Percentiles rank a stretch among this genome's conserved stretches.
These are phyloP conservation scores for Vanilla planifolia DNA, from an alignment of 106 monocot genomes.

Conservation along the genomic window DNA sequence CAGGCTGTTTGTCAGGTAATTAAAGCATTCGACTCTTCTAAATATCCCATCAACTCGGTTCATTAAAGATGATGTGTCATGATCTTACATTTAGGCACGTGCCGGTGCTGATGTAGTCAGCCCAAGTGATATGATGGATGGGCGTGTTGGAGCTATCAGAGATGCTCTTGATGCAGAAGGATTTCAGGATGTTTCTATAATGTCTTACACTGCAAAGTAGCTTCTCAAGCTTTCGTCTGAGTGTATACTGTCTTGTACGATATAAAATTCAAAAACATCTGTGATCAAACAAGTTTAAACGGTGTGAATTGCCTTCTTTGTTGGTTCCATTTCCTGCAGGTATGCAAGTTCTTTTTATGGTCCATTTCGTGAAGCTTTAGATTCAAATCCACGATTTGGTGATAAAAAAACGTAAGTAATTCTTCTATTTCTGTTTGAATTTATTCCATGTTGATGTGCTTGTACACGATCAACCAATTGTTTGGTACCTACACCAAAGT, in stretches of 20 bases:
- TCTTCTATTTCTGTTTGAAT: background rate
- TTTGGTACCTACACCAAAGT: constrained; percentile 26
- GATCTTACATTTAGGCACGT: constrained; percentile 43
- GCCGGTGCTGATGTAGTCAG: constrained; percentile 98
- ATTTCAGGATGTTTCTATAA: constrained; percentile 90
- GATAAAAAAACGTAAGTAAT: constrained; percentile 94
- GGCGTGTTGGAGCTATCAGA: constrained; percentile 80
- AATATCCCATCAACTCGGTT: background rate
- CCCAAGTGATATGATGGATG: constrained; percentile 99
- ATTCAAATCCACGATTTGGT: constrained; percentile 97
- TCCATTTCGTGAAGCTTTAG: constrained; percentile 97
- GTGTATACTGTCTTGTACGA: background rate
- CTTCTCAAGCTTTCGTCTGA: background rate
- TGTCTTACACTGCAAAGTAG: constrained; percentile 99
- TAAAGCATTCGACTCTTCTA: background rate
- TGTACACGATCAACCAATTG: background rate
- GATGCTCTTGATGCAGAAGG: constrained; percentile 84
- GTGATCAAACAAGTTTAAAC: too few relatives aligned
- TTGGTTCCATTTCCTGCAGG: constrained; percentile 24
- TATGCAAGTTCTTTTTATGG: constrained; percentile 99
- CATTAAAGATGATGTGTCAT: background rate
- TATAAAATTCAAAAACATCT: background rate
- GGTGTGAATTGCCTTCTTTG: background rate
- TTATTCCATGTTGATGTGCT: constrained; percentile 10
- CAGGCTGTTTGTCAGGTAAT: constrained; percentile 94